A percentile compares a stretch with the other conserved stretches of the same genome.
phyloP scores from a whole-genome alignment of 352 stramenopile genomes.

The Globisporangium cystogenes region DNA sequence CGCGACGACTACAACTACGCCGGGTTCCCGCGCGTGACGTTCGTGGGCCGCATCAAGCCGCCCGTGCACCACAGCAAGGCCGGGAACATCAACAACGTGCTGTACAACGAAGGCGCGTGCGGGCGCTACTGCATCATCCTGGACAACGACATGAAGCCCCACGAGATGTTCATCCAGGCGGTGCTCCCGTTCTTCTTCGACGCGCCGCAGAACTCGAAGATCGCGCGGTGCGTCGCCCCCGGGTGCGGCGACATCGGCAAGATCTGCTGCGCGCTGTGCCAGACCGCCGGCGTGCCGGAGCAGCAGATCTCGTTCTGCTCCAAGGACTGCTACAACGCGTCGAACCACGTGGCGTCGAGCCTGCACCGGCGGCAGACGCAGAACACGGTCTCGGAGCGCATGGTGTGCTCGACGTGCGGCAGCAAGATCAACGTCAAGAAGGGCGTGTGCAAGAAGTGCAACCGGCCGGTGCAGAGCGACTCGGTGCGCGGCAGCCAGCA shows the following conservation, averaged over 20 bases:
- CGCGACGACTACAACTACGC: slow-evolving; percentile 83
- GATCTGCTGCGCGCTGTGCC: slow-evolving; percentile 67
- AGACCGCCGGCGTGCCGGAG: slow-evolving; percentile 57
- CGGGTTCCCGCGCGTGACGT: slow-evolving; percentile 70
- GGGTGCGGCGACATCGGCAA: slow-evolving; percentile 68
- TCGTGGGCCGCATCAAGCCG: slow-evolving; percentile 74
- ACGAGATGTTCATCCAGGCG: slow-evolving; percentile 77
- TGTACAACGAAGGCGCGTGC: slow-evolving; percentile 85
- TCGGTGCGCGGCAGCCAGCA: not conserved
- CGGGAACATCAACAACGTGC: slow-evolving; percentile 88
- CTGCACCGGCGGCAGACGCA: slow-evolving; percentile 67
- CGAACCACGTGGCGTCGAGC: slow-evolving; percentile 53
- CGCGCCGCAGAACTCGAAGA: slow-evolving; percentile 60
- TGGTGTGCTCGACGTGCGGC: slow-evolving; percentile 52
- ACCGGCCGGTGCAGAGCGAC: slow-evolving; percentile 1
- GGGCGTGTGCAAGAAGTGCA: slow-evolving; percentile 57
- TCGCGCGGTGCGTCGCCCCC: slow-evolving; percentile 47
- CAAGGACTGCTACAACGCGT: slow-evolving; percentile 75
- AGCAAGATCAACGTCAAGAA: slow-evolving; percentile 68
- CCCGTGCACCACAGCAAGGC: slow-evolving; percentile 75
- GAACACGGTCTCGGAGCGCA: slow-evolving; percentile 57
- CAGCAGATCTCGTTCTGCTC: slow-evolving; percentile 69
- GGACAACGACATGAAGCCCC: slow-evolving; percentile 83
- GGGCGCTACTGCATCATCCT: slow-evolving; percentile 76
- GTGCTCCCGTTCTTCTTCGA: slow-evolving; percentile 86